Evolutionary conservation across 192 early-diverging fungal species (phyloP).

Genomic region (Oehlia diaphana): DNA sequence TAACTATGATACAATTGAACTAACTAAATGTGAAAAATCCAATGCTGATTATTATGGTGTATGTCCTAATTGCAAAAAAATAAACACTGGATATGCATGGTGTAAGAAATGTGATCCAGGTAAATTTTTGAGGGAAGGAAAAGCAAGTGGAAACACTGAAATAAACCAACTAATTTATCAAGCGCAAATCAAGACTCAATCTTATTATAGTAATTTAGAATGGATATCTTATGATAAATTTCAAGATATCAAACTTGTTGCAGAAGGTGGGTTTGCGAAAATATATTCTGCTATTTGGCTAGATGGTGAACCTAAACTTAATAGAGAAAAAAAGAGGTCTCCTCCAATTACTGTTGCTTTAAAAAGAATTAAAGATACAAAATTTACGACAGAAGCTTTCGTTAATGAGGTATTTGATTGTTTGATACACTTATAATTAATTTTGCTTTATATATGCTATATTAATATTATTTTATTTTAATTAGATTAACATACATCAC

Average conservation of each 20-base stretch:
- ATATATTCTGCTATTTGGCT: conserved; percentile 2
- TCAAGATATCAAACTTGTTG: background rate
- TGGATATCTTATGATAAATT: conserved; percentile 15
- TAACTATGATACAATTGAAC: no score
- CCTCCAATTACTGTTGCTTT: background rate
- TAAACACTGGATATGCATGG: no score
- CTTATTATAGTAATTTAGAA: background rate
- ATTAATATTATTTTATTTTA: background rate
- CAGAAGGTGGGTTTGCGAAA: background rate
- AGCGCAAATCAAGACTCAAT: no score
- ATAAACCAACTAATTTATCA: no score
- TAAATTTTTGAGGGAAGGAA: background rate
- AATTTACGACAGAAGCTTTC: no score
- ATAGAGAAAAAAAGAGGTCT: background rate
- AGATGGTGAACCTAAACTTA: background rate
- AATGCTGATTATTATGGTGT: no score
- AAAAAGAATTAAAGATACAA: background rate
- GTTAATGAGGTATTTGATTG: no score
- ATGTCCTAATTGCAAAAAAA: no score
- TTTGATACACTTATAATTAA: no score
- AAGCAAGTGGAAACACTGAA: no score
- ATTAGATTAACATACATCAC: background rate
- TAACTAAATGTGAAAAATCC: no score
- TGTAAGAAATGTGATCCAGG: background rate
- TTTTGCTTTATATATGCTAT: background rate